These are phyloP conservation scores for Rusavskia elegans DNA, from an alignment of 495 filamentous ascomycete genomes.

Conservation along the genomic window DNA sequence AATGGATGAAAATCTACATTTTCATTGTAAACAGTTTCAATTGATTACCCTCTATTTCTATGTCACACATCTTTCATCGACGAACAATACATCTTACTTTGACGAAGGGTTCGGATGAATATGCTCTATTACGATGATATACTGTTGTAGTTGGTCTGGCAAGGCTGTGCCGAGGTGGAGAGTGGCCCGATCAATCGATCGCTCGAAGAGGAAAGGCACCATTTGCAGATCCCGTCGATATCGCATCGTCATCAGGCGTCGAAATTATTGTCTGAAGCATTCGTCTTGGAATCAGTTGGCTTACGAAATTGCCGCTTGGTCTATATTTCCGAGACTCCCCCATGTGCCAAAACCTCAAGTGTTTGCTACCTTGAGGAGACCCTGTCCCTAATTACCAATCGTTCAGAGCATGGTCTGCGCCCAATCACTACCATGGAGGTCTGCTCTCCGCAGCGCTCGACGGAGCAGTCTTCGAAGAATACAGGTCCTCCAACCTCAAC, in stretches of 20 bases:
- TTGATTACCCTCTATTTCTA: too few species aligned
- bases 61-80: too few species aligned
- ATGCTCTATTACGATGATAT: too few species aligned
- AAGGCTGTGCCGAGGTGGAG: not conserved
- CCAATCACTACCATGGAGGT: constrained; percentile 40
- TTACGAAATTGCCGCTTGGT: not conserved
- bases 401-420: constrained; percentile 34
- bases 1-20: too few species aligned
- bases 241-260: not conserved
- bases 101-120: too few species aligned
- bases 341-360: too few species aligned
- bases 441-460: constrained; percentile 25
- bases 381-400: too few species aligned
- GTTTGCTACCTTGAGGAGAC: not conserved
- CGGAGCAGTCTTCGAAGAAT: not conserved
- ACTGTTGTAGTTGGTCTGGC: too few species aligned
- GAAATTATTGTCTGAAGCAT: not conserved
- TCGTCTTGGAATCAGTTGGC: not conserved
- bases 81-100: too few species aligned
- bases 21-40: too few species aligned
- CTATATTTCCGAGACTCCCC: too few species aligned
- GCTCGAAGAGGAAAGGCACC: not conserved
- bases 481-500: too few species aligned
- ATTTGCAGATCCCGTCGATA: not conserved
- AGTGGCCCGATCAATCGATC: not conserved